A percentile compares a stretch with the other conserved stretches of the same genome.
These are phyloP conservation scores for Bauhinia variegata DNA, from an alignment of 306 rosid species.

Conservation along the genomic window DNA sequence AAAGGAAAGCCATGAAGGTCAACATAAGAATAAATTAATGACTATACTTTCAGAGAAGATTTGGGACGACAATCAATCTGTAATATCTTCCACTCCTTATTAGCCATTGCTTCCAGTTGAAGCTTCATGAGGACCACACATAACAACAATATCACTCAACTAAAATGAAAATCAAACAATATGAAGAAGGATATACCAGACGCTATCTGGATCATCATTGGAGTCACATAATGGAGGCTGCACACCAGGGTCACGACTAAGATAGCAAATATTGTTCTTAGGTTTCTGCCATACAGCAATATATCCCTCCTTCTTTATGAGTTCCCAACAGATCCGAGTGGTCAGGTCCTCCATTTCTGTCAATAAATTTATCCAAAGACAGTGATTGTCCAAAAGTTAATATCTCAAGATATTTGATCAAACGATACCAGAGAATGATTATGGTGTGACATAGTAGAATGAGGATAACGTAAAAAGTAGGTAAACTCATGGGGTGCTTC, in stretches of 20 bases:
- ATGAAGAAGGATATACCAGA: constrained; percentile 59
- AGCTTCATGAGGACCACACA: background rate
- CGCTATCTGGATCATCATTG: constrained; percentile 78
- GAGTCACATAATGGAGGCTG: constrained; percentile 75
- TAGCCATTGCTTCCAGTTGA: background rate
- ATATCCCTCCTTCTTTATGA: constrained; percentile 75
- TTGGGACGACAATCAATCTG: too few relatives aligned
- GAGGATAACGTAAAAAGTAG: background rate
- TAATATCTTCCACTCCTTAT: too few relatives aligned
- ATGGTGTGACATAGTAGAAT: constrained; percentile 16
- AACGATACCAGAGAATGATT: constrained; percentile 10
- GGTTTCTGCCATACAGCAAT: constrained; percentile 93
- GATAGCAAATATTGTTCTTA: constrained; percentile 76
- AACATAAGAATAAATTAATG: too few relatives aligned
- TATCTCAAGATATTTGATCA: constrained; percentile 19
- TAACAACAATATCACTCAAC: background rate
- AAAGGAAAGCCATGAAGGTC: constrained; percentile 5
- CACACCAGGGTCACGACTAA: constrained; percentile 52
- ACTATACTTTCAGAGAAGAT: background rate
- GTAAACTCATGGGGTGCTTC: background rate
- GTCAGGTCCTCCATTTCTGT: constrained; percentile 82
- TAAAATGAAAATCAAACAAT: constrained; percentile 11
- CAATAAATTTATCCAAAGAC: constrained; percentile 33
- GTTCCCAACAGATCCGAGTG: constrained; percentile 76
- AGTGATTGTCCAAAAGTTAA: constrained; percentile 19